Evolutionary conservation across 2,329 filamentous ascomycete species (phyloP).

Genomic region (Reticulascus tulasneorum): DNA sequence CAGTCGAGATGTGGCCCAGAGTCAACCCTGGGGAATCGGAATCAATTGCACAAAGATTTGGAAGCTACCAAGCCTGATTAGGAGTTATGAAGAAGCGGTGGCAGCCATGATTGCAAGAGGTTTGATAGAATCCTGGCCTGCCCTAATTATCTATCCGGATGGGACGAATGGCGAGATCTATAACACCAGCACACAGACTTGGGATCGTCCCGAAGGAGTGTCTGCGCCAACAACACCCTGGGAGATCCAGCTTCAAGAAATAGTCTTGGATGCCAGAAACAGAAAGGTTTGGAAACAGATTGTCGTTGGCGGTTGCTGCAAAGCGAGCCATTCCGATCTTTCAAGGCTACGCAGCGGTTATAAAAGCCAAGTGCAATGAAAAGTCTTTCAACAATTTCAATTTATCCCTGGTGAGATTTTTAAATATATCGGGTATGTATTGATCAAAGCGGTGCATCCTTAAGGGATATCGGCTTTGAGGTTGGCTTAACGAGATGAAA

Average conservation of each 20-base stretch:
- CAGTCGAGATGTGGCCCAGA: constrained; percentile 16
- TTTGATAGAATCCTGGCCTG: constrained; percentile 38
- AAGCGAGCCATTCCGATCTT: constrained; percentile 30
- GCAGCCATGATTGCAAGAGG: constrained; percentile 29
- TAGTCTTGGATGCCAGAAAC: constrained; percentile 31
- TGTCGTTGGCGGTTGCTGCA: constrained; percentile 52
- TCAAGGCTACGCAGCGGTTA: constrained; percentile 9
- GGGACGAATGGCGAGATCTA: constrained; percentile 66
- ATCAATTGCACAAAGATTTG: constrained; percentile 67
- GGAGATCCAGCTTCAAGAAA: constrained; percentile 39
- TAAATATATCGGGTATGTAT: too few species aligned
- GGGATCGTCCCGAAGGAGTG: constrained; percentile 41
- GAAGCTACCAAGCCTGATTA: constrained; percentile 54
- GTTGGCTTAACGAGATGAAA: too few species aligned
- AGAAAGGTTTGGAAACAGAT: constrained; percentile 40
- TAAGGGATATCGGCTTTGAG: too few species aligned
- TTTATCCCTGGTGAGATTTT: too few species aligned
- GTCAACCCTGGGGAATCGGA: constrained; percentile 57
- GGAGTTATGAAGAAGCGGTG: constrained; percentile 49
- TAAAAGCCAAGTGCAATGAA: too few species aligned
- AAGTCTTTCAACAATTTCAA: too few species aligned
- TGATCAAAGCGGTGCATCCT: too few species aligned
- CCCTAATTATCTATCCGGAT: constrained; percentile 63
- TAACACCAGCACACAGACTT: constrained; percentile 58
- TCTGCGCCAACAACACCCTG: constrained; percentile 29